Base-by-base conservation (phyloP, 495 filamentous ascomycete species). In the Letharia columbiana region DNA sequence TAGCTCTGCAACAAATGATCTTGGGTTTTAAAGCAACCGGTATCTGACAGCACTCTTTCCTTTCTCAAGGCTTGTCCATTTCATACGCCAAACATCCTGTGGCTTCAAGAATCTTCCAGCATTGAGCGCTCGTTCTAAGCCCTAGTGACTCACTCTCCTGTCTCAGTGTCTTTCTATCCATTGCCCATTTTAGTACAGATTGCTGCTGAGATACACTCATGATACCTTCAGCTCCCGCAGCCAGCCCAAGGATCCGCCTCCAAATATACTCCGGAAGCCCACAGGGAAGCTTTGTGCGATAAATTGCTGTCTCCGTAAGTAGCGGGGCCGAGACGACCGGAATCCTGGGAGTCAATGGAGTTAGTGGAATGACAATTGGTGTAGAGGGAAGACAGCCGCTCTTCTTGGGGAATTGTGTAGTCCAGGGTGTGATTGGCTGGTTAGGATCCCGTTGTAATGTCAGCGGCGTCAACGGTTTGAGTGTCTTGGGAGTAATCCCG, bases 11-110 rank as follows among this genome's bases (percentile, higher is more conserved):
- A 18, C 28, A 15, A 9, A n/a, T 7, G 4, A 20, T 54, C 6
- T 3, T 37, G 54, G 5, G 2, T 37, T 35, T 11, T 37, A 37
- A 37, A 3, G 5, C 20, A 11, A 5, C 23, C 2, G 17, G 52
- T 37, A 33, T 3, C n/a, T 23, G 33, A 37, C 6, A 42, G 37
- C 28, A 10, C 52, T 15, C 33, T 15, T 35, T 47, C 20, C 40
- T 39, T 28, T 59, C 45, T 57, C 35, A 65, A 39, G 35, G 40
- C 10, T 15, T 45, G 20, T 62, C 57, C 65, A 74, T 69, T 20
- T 75, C 72, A 70, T 78, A 78, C 40, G 69, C 61, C 58, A 77
- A 64, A 66, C 76, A 77, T 4, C 68, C 66, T 42, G 73, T 73
- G 17, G 67, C 69, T 56, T 77, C 75, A 39, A 78, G 70, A 61